Conservation (phyloP, 2,329 filamentous ascomycete genomes). For the Exophiala oligosperma region DNA sequence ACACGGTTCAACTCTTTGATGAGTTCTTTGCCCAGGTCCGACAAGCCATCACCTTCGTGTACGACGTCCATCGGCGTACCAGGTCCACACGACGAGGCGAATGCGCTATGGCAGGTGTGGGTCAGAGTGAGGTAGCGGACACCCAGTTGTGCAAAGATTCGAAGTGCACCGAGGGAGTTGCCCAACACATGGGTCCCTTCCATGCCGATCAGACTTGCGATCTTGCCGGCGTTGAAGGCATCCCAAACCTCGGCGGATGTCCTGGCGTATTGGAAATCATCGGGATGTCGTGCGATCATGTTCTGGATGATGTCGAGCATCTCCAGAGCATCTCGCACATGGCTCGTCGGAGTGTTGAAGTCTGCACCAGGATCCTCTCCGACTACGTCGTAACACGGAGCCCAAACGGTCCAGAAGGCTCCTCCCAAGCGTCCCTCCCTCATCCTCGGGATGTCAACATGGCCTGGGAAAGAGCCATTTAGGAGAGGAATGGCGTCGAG, state of each 20-base stretch:
- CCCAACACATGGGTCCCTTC: slow-evolving; percentile 34
- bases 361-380: slow-evolving; percentile 29
- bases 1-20: slow-evolving; percentile 32
- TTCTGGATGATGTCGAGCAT: slow-evolving; percentile 20
- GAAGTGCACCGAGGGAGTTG: slow-evolving; percentile 29
- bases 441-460: slow-evolving; percentile 79
- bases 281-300: slow-evolving; percentile 14
- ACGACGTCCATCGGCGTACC: slow-evolving; percentile 12
- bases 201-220: slow-evolving; percentile 31
- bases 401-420: slow-evolving; percentile 87
- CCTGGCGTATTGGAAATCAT: slow-evolving; percentile 15
- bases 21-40: slow-evolving; percentile 28
- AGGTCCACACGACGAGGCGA: slow-evolving; percentile 29
- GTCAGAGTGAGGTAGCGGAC: slow-evolving; percentile 31
- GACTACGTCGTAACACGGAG: slow-evolving; percentile 71
- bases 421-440: slow-evolving; percentile 72
- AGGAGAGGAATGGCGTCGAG: slow-evolving; percentile 33
- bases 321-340: slow-evolving; percentile 18
- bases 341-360: slow-evolving; percentile 11
- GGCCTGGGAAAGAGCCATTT: slow-evolving; percentile 63
- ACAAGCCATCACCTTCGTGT: slow-evolving; percentile 25
- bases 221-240: slow-evolving; percentile 25
- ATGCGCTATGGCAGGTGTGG: slow-evolving; percentile 33
- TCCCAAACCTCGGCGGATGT: slow-evolving; percentile 9
- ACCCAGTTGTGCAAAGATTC: slow-evolving; percentile 29